A percentile compares a stretch with the other conserved stretches of the same genome.
Evolutionary conservation across 176 grass and related monocot genomes (phyloP).

Genomic region (Elymus sibiricus): DNA sequence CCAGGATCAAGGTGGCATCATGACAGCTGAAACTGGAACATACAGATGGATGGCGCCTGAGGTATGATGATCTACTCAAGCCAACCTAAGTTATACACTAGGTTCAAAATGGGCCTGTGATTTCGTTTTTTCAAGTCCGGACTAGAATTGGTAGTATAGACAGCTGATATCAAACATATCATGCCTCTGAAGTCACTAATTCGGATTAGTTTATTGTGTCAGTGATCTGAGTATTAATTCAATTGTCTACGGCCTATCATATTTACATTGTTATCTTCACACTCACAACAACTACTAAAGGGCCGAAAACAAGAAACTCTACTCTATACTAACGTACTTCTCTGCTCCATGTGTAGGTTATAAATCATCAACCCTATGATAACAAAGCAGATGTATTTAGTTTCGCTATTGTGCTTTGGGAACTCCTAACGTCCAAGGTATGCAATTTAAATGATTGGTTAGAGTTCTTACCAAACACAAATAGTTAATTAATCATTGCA

Average conservation of each 20-base stretch:
- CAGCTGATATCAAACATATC: not conserved
- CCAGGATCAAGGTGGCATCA: constrained; percentile 87
- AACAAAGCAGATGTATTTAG: constrained; percentile 96
- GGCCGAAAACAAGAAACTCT: not conserved
- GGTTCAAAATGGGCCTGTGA: not conserved
- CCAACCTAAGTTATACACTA: not conserved
- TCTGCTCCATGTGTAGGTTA: constrained; percentile 57
- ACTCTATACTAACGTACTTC: constrained; percentile 18
- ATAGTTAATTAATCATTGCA: not conserved
- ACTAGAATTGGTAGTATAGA: not conserved
- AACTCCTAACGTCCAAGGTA: constrained; percentile 91
- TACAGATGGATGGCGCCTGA: constrained; percentile 99
- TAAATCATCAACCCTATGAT: constrained; percentile 96
- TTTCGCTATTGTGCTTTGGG: constrained; percentile 98
- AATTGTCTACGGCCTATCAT: not conserved
- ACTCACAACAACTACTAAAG: not conserved
- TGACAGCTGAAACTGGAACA: constrained; percentile 99
- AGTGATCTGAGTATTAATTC: not conserved
- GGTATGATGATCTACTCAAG: constrained; percentile 40
- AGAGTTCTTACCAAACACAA: not conserved
- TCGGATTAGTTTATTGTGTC: not conserved
- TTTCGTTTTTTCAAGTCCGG: not conserved
- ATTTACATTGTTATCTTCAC: constrained; percentile 2
- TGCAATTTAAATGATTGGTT: not conserved
- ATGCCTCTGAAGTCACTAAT: not conserved